Base-by-base conservation (phyloP, 225 moss, liverwort and hornwort genomes). In the Antitrichia curtipendula region DNA sequence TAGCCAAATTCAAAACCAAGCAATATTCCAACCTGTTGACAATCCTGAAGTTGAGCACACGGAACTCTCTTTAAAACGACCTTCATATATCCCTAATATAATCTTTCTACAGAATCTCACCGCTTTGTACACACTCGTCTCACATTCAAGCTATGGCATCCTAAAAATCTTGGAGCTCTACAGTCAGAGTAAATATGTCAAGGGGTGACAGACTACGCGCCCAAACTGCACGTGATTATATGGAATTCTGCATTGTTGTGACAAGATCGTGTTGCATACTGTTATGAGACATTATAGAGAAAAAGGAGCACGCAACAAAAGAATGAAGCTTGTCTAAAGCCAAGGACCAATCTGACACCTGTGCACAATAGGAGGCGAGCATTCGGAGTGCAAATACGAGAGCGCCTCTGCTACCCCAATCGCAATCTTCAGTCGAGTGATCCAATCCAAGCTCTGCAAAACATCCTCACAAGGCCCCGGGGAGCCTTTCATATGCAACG, bases 371-470 rank as follows among this genome's bases (percentile, higher is more conserved):
- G 96, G 92, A 4, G 97, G 97, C 75, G 89, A 90, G 87, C 95
- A 96, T 88, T 98, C 97, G 62, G 95, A 96, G 87, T 98, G 97
- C 91, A 98, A 88, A 57, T 96, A 94, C 58, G 94, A 87, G 41
- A 98, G 93, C 25, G 96, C 97, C 86, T 98, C 97, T 9, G 97
- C 97, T 6, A 96, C 96, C 23, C 97, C 96, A 20, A 98, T 98
- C 4, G 97, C 97, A 41, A 98, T 94, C 87, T 98, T 98, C 31
- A 98, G 94, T 10, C 97, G 92, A 24, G 97, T 98, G 84, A 98
- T 98, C 97, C 97, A 98, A 80, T 98, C 97, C 89, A 98, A 91
- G 84, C 95, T 96, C 84, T 96, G 92, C 76, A 98, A 81, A 3
- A 94, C 94, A 86, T 97, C 97, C 27, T 93, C 92, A 20, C 95